phyloP scores from a whole-genome alignment of 345 rosid genomes.

The Heritiera fomes region DNA sequence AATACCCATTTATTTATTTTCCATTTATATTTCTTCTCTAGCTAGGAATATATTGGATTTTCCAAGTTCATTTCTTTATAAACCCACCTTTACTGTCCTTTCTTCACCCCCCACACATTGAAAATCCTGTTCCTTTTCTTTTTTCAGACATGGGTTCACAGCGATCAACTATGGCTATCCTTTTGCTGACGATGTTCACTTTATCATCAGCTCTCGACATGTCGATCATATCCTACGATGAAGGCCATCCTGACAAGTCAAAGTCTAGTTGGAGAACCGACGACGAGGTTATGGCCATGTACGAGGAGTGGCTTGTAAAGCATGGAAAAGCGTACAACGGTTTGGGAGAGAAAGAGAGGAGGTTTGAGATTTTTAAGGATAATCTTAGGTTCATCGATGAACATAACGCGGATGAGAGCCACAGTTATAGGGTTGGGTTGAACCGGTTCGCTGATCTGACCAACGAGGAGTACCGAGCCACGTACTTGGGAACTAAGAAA shows the following conservation, averaged over 20 bases:
- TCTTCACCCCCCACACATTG: not conserved
- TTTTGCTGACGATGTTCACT: slow-evolving; percentile 44
- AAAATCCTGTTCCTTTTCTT: not conserved
- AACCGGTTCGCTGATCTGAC: slow-evolving; percentile 90
- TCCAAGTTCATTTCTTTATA: slow-evolving; percentile 4
- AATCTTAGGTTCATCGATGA: slow-evolving; percentile 81
- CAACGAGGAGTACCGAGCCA: slow-evolving; percentile 86
- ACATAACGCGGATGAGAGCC: slow-evolving; percentile 61
- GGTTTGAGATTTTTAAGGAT: slow-evolving; percentile 79
- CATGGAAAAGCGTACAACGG: slow-evolving; percentile 68
- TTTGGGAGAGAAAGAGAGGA: slow-evolving; percentile 64
- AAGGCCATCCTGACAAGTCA: slow-evolving; percentile 39
- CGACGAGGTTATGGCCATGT: slow-evolving; percentile 63
- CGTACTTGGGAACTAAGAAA: slow-evolving; percentile 57
- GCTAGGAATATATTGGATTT: not conserved
- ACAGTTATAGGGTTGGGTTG: slow-evolving; percentile 63
- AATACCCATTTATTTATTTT: not conserved
- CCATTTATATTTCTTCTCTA: not conserved
- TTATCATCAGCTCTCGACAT: slow-evolving; percentile 68
- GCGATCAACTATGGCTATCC: slow-evolving; percentile 30
- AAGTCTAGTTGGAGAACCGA: slow-evolving; percentile 50
- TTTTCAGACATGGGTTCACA: slow-evolving; percentile 39
- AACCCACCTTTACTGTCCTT: not conserved
- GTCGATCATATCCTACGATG: slow-evolving; percentile 78
- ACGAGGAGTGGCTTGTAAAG: slow-evolving; percentile 69